Conservation (phyloP, 331 rosid genomes). For the Cydonia oblonga region DNA sequence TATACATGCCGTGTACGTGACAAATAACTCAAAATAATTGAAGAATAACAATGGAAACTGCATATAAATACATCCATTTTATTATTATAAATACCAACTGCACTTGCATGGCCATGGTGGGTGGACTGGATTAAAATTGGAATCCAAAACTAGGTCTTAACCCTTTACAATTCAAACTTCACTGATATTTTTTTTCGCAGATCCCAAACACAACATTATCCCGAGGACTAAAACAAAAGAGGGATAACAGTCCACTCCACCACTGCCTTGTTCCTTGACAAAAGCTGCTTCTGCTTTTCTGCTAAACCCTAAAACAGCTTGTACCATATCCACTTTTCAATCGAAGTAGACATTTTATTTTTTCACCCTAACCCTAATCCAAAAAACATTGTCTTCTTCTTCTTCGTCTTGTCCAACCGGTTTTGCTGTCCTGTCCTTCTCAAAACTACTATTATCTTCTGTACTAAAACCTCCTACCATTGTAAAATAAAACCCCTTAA, state of each 20-base stretch:
- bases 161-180: neutral
- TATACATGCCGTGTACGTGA: accelerated
- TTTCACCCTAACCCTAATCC: slow-evolving; percentile 5
- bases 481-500: neutral
- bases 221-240: slow-evolving; percentile 1
- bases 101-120: slow-evolving; percentile 3
- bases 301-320: neutral
- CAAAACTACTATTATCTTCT: slow-evolving; percentile 1
- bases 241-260: neutral
- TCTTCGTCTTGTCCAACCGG: neutral
- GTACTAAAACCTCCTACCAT: neutral
- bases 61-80: neutral
- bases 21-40: no score
- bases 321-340: neutral
- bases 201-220: neutral
- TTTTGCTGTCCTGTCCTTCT: neutral
- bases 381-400: neutral
- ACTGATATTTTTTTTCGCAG: neutral
- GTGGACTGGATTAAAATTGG: neutral
- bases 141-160: neutral
- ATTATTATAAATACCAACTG: neutral
- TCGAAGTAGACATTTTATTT: slow-evolving; percentile 27
- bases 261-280: neutral
- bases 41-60: no score
- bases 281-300: neutral